Evolutionary conservation across 2,329 filamentous ascomycete species (phyloP), one percentile per base, ranked within the genome.

Genomic region (Xylaria sp.): DNA sequence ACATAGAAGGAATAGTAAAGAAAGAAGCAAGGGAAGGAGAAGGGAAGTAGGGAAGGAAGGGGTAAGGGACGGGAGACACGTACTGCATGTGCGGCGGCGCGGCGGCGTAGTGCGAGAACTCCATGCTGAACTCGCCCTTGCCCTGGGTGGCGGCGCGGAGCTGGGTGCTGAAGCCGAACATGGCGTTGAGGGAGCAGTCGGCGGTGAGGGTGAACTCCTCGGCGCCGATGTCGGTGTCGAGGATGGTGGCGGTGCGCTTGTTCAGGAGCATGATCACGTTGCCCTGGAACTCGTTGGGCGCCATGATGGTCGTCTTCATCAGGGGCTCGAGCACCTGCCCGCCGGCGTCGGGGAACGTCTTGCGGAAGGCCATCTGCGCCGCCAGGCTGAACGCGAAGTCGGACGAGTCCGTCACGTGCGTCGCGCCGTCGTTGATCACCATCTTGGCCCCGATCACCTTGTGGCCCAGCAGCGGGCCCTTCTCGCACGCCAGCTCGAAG

Each of bases 121-220:
- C 94, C 94, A 99, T 97, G 67, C 84, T 89, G 71, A 97, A 99
- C 78, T 99, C 94, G 67, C 94, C 94, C 82, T 99, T 99, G 59
- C 94, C 94, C 78, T 99, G 94, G 2, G 92, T 97, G 19, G 92
- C 90, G 13, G 94, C 94, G 65, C 94, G 85, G 63, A 99, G 76
- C 75, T 96, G 90, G 39, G 88, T 90, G 68, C 88, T 92, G 78
- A 99, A 97, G 60, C 94, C 94, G 72, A 99, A 99, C 94, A 99
- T 99, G 72, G 88, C 86, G 73, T 97, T 96, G 71, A 99, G 76
- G 71, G 88, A 92, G 78, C 92, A 96, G 76, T 97, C 94, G 21
- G 92, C 92, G 51, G 88, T 85, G 54, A 97, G 83, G 5, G 91
- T 96, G 69, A 99, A 97, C 69, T 99, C 94, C 69, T 99, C 94